phyloP scores from a whole-genome alignment of 2,329 filamentous ascomycete species.

The Cryphonectria nitschkei region DNA sequence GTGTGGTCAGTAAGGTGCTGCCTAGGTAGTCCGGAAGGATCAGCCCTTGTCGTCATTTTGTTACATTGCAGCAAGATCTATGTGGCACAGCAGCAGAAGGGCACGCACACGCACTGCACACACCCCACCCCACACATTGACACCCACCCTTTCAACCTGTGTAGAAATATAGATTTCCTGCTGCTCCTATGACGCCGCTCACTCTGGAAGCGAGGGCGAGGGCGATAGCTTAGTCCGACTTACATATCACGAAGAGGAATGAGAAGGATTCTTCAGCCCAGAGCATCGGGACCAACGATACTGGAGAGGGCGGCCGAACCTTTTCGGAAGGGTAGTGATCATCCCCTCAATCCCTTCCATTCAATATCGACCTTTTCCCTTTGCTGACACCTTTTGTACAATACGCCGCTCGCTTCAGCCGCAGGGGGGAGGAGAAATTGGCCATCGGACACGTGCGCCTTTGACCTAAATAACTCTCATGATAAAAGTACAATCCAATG shows the following conservation, averaged over 20 bases:
- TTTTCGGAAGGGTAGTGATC: neutral
- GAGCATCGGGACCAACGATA: neutral
- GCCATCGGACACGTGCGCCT: neutral
- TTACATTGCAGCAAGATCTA: slow-evolving; percentile 3
- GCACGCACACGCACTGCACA: neutral
- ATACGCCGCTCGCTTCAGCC: neutral
- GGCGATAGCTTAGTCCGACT: neutral
- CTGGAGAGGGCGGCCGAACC: neutral
- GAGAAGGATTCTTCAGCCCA: slow-evolving; percentile 6
- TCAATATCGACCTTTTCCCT: neutral
- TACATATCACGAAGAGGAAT: neutral
- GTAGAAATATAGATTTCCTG: too few relatives aligned
- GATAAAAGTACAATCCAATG: neutral
- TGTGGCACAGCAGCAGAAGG: neutral
- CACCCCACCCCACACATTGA: too few relatives aligned
- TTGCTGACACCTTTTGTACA: neutral
- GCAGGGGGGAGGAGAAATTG: neutral
- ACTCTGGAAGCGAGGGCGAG: neutral
- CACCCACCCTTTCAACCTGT: too few relatives aligned
- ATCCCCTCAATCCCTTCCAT: neutral
- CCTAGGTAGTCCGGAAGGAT: neutral
- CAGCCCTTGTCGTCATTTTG: neutral
- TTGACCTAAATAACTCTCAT: too few relatives aligned
- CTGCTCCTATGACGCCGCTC: neutral
- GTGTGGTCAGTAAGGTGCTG: neutral